Percentiles rank a stretch among this genome's conserved stretches.
Conservation (phyloP, 768 basidiomycete species). For the Serendipita indica region DNA sequence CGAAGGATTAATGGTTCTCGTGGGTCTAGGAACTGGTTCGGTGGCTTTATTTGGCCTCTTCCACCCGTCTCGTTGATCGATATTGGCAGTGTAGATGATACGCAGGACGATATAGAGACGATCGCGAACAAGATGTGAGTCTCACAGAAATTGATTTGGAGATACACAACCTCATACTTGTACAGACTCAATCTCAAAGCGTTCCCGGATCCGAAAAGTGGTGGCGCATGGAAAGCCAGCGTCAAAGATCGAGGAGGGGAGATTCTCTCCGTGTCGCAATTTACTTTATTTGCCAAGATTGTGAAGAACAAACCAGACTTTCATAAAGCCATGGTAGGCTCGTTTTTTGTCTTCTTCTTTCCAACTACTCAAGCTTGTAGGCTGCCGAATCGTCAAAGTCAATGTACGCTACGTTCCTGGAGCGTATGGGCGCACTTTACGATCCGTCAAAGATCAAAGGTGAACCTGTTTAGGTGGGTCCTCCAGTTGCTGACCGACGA, state of each 20-base stretch:
- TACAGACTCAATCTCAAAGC: conserved; percentile 54
- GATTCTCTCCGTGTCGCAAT: conserved; percentile 88
- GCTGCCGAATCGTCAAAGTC: conserved; percentile 47
- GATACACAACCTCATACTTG: not conserved
- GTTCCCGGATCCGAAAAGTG: conserved; percentile 47
- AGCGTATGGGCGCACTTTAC: conserved; percentile 50
- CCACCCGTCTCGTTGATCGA: not conserved
- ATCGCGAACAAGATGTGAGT: conserved; percentile 75
- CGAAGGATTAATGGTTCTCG: conserved; percentile 73
- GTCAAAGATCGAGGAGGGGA: conserved; percentile 84
- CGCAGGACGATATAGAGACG: conserved; percentile 47
- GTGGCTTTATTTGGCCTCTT: conserved; percentile 4
- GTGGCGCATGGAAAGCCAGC: conserved; percentile 70
- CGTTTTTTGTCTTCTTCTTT: conserved; percentile 2
- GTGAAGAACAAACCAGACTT: conserved; percentile 85
- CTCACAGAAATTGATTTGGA: conserved; percentile 1
- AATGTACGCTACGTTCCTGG: conserved; percentile 60
- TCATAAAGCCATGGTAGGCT: conserved; percentile 74
- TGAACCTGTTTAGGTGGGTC: conserved; percentile 20
- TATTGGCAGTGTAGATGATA: conserved; percentile 52
- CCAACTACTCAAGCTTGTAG: conserved; percentile 25
- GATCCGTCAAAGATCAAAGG: conserved; percentile 68
- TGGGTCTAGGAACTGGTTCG: conserved; percentile 75
- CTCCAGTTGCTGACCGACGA: not conserved
- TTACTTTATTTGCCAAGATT: conserved; percentile 78